Evolutionary conservation across 805 yeast genomes (phyloP), one percentile per base, ranked within the genome.

Genomic region (Sugiyamaella valdiviana): DNA sequence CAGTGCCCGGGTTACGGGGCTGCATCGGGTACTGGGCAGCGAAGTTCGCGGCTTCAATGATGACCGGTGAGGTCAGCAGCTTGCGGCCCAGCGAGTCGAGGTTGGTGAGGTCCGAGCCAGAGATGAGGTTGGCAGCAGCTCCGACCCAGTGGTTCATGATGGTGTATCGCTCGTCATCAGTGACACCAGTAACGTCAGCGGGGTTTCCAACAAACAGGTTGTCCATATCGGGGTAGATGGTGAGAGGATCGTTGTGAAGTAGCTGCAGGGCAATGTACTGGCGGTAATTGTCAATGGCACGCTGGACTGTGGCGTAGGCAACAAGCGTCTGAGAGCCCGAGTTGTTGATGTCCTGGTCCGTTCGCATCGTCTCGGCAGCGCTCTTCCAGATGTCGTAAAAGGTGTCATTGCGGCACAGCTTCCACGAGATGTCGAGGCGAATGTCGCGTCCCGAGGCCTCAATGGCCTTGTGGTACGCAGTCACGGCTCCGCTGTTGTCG

Each of bases 221-320:
- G 42, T 49, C 51, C 51, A 49, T 49, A 22, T 49, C 51, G 19
- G 51, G 51, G 37, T 46, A 36, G 35, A 49, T 29, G 10, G 51
- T 49, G 29, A 49, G 36, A 4, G 22, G 9, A 14, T n/a, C n/a
- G 32, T 36, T 22, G 14, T 32, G 21, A 16, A 40, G 35, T 12
- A 29, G 24, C 29, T 49, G 51, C 29, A 49, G 16, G 16, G 26
- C 20, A 22, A 49, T 49, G 37, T 49, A 49, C 32, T 49, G 51
- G 3, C 51, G 40, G 24, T 49, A 49, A 36, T 49, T 49, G 15
- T 49, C 51, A 39, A 49, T 49, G 1, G 51, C 51, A 14, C 47
- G 44, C 23, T 49, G 51, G 24, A 49, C 39, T 20, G 39, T 40
- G 3, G 29, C 29, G 45, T 48, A 49, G 17, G 24, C 44, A 10